These are phyloP conservation scores for Withania somnifera DNA, from an alignment of 305 asterid genomes.

Conservation along the genomic window DNA sequence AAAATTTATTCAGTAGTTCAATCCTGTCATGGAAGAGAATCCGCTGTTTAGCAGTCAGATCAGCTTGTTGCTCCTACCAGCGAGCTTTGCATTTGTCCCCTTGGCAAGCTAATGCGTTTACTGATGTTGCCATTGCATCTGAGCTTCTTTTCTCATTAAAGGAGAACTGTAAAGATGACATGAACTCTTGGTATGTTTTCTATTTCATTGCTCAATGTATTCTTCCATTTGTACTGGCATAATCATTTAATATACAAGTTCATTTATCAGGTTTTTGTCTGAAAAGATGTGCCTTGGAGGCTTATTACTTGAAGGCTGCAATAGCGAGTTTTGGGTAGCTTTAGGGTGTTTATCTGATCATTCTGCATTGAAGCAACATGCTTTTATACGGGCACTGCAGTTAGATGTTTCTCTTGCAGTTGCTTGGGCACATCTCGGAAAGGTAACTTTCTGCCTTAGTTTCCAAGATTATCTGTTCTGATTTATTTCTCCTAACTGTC, in stretches of 20 bases:
- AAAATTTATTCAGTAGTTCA: slow-evolving; percentile 53
- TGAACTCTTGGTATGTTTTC: slow-evolving; percentile 34
- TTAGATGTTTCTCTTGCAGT: slow-evolving; percentile 83
- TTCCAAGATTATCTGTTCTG: background rate
- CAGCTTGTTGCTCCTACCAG: slow-evolving; percentile 70
- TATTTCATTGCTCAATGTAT: slow-evolving; percentile 6
- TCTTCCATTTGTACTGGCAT: slow-evolving; percentile 6
- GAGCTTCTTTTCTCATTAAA: slow-evolving; percentile 43
- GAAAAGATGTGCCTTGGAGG: slow-evolving; percentile 94
- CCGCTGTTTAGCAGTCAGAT: slow-evolving; percentile 59
- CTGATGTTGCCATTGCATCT: slow-evolving; percentile 73
- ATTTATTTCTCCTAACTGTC: background rate
- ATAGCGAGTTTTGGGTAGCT: slow-evolving; percentile 89
- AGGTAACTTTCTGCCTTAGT: slow-evolving; percentile 36
- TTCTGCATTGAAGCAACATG: slow-evolving; percentile 70
- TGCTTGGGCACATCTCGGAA: slow-evolving; percentile 96
- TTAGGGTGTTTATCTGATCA: slow-evolving; percentile 69
- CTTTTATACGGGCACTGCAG: slow-evolving; percentile 80
- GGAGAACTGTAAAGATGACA: slow-evolving; percentile 38
- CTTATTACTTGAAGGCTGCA: slow-evolving; percentile 75
- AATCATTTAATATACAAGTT: slow-evolving; percentile 22
- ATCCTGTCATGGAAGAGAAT: slow-evolving; percentile 60
- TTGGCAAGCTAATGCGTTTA: slow-evolving; percentile 78
- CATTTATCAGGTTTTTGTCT: slow-evolving; percentile 58
- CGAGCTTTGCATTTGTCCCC: slow-evolving; percentile 88